Base-by-base conservation (phyloP, 768 basidiomycete species). In the Amanita polypyramis region DNA sequence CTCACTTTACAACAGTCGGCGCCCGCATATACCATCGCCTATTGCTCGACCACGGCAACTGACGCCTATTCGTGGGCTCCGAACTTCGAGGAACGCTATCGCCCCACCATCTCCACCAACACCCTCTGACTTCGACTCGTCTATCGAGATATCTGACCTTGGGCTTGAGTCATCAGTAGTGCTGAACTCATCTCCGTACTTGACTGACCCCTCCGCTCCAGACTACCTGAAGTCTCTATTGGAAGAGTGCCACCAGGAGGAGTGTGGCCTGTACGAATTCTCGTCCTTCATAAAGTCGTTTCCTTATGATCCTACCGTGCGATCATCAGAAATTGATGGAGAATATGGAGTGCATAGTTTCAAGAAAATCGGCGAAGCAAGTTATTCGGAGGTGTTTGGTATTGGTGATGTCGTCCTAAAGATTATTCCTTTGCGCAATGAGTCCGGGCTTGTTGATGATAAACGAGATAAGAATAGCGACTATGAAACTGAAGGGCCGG, bases 341-440 rank as follows among this genome's bases (percentile, higher is more conserved):
- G 44, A 30, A 10, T 21, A n/a, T 8, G 41, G 32, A 54, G 65
- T 51, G 29, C 51, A 63, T 19, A 62, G 48, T 5, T 91, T 92
- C 64, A 71, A 66, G 54, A 99, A 99, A 65, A 82, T 97, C 39
- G 95, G 95, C 35, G 96, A 99, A 66, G 96, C 96, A 5, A 90
- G 87, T 42, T 99, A 86, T 63, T 95, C 91, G 0, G 96, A 99
- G 60, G 96, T 99, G 23, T 99, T 90, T 62, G 85, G 85, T 6
- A 83, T 93, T 43, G 85, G 85, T 2, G 78, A 86, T 54, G 79
- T 94, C 29, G 92, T 94, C n/a, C 72, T 94, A 53, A 95, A 94
- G 68, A 74, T 96, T 38, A 80, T 94, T 32, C 92, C 91, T 5
- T 63, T 93, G 32, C 71, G 79, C 43, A 70, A 76, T 52, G 80